Evolutionary conservation across 2,329 filamentous ascomycete species (phyloP), one percentile per base, ranked within the genome.

Genomic region (Fusarium floridanum): DNA sequence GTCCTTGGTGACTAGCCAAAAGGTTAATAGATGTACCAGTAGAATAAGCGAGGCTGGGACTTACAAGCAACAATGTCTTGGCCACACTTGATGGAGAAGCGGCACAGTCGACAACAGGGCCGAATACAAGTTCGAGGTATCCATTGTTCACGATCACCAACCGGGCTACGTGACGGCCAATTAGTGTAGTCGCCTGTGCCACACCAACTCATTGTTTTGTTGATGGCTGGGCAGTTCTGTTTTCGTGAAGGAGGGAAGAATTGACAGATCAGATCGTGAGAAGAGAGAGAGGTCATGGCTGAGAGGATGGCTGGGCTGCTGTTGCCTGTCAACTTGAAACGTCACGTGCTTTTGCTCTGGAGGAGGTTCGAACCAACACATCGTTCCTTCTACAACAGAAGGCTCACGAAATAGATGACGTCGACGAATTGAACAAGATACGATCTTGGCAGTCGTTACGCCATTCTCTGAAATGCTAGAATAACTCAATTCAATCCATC

Each of bases 81-180:
- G 12, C 48, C 68, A 2, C 45, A 11, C 20, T 61, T 48, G n/a
- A 75, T 72, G 14, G 59, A 7, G n/a, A 74, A 72, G 8, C 72
- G 72, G 24, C 72, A 74, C 60, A 72, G 66, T 64, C 72, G 63
- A 43, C 72, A 74, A 37, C 68, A 45, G 29, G 57, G 68, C 9
- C 65, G 68, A 22, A 74, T 65, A 45, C 72, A 74, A 20, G 24
- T 53, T 29, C 48, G 48, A 29, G 48, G 48, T n/a, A 53, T 29
- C 24, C 24, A 53, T 7, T 17, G 48, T 45, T 45, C 20, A 22
- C 20, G 3, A 9, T 16, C 12, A 24, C 43, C 43, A 24, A 5
- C 20, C 20, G 41, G 45, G 22, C 45, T 27, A 9, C 1, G 14
- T 11, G 45, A 5, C 14, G 41, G 10, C 41, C 45, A 27, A 24